Evolutionary conservation across 2,329 filamentous ascomycete species (phyloP).

Genomic region (Cercospora citrullina): DNA sequence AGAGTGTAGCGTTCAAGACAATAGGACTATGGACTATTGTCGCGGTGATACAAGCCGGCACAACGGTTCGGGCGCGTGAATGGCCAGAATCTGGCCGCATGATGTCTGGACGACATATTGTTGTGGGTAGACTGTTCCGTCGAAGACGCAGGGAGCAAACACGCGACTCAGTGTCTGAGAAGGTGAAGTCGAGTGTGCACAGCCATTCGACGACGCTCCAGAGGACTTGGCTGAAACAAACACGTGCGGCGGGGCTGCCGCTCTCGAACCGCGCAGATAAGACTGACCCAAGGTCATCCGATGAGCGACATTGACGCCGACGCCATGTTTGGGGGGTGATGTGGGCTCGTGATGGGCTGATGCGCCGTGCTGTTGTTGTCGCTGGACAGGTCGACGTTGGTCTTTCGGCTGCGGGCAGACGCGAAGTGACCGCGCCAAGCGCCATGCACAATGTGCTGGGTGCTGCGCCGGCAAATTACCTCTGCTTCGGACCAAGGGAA

Average conservation of each 20-base stretch:
- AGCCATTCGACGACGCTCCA: neutral
- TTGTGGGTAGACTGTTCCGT: neutral
- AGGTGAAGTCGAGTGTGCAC: constrained; percentile 2
- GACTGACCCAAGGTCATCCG: neutral
- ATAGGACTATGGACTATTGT: neutral
- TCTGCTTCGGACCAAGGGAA: neutral
- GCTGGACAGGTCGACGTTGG: neutral
- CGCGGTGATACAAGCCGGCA: neutral
- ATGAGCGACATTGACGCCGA: neutral
- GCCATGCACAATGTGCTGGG: neutral
- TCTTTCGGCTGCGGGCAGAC: neutral
- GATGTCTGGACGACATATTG: neutral
- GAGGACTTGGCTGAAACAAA: constrained; percentile 9
- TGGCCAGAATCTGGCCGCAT: neutral
- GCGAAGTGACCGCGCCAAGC: neutral
- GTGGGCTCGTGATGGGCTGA: neutral
- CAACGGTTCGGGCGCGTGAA: neutral
- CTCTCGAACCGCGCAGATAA: neutral
- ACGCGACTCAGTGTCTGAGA: neutral
- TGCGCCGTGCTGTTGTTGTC: neutral
- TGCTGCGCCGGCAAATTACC: neutral
- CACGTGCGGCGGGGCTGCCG: neutral
- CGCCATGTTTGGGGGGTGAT: neutral
- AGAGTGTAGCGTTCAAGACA: neutral
- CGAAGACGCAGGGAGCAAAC: neutral